Base-by-base conservation (phyloP, 768 basidiomycete genomes). In the Panus rudis region DNA sequence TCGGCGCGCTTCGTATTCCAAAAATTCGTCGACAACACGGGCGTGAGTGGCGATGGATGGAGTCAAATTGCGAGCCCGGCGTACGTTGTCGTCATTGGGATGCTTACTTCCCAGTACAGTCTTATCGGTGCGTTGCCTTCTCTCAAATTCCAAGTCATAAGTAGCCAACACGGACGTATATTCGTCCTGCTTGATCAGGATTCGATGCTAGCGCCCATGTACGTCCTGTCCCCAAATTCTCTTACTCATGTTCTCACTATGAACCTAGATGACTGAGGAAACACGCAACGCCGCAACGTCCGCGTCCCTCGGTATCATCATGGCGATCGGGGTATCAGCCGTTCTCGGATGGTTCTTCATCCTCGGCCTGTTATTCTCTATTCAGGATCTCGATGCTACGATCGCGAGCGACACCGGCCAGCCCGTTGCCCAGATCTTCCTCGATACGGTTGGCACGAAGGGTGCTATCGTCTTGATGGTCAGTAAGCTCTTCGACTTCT, bases 401-500 rank as follows among this genome's bases (percentile, higher is more conserved):
- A 43, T 86, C 23, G 53, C 49, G 10, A 73, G 78, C 0, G 37
- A 61, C 7, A 79, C 76, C 4, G 81, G 79, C 1, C 73, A 87
- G 51, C 86, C 86, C 2, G 84, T 89, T 1, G 72, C 84, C 2
- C 84, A 88, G 51, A 88, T 90, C 4, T 83, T 88, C 56, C 54
- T 86, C 30, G 85, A 88, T 52, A 80, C 79, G 0, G 82, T 87
- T 2, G 85, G 85, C 1, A 71, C 76, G 53, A 76, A 75, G 25
- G 84, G 85, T 2, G 84, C 83, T 0, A 85, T 84, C 42, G 82
- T 76, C 1, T 58, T 85, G 19, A 86, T 87, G 83, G 80, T 78
- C 40, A n/a, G 3, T 60, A 49, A 30, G 32, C 35, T 30, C 33
- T 42, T 3, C 8, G 44, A 37, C n/a, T 16, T 11, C 8, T 2